Evolutionary conservation across 768 basidiomycete genomes (phyloP), one percentile per base, ranked within the genome.

Genomic region (Mycena albidolilacea): DNA sequence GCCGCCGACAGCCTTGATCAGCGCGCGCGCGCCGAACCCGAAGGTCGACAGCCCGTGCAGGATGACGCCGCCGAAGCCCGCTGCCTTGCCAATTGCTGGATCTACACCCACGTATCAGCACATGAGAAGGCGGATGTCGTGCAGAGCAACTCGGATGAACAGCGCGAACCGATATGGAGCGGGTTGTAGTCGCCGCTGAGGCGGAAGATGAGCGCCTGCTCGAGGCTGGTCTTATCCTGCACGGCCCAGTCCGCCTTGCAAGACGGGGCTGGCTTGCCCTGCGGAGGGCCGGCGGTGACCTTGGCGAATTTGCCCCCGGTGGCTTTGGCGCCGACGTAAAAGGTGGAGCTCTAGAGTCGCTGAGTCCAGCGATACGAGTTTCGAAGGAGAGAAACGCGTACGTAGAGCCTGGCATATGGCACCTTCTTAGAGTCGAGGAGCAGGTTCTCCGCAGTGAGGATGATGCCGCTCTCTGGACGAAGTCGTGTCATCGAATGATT

Each of bases 11-110:
- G 87, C 85, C 69, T 87, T 87, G 73, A 97, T 85, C 65, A 97
- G 82, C 3, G 90, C 93, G 55, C 95, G 91, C 3, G 94, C 96
- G 10, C 87, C 93, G 78, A 95, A 95, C 11, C 95, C 95, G 79
- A 89, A 96, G 0, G 92, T 90, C n/a, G 92, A 91, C 23, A 97
- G 87, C 38, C 95, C 95, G 78, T 97, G 95, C 3, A 97, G 87
- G 77, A 97, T 96, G 50, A 92, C 90, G 63, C 92, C 95, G 3
- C 94, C 94, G 77, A 97, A 96, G 17, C 95, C 94, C 21, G 91
- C 86, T 9, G 85, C 86, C 73, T 90, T 80, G 19, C 95, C 95
- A 50, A 94, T 90, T 15, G 77, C 80, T 1, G 95, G 94, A 83
- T 96, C 95, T 93, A 23, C n/a, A 12, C 10, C 10, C 19, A 59